Evolutionary conservation across 164 flowering plant genomes (phyloP), one percentile per base, ranked within the genome.

Genomic region (Magnolia kwangsiensis): DNA sequence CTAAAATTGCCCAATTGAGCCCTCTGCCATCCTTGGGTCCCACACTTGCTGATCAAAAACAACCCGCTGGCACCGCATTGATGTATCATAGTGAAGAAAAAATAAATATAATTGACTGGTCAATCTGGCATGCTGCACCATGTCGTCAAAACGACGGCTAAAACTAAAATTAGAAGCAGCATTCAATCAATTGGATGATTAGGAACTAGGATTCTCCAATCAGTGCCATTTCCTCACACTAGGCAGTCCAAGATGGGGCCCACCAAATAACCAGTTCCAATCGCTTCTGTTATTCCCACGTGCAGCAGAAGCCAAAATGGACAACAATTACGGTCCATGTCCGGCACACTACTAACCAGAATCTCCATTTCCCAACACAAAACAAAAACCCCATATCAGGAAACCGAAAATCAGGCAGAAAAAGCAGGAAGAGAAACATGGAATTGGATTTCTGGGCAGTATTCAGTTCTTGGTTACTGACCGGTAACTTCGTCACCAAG

Each of bases 401-500:
- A 45, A 66, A 21, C 19, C 29, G 9, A 29, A 63, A 70, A 50
- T 69, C 70, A 27, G 50, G 1, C 24, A 50, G 18, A 8, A 23
- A 4, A 50, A 7, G 19, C 3, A 68, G 8, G 1, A 18, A 29
- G 7, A 31, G 29, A 68, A 37, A 8, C 13, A 10, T 3, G 69
- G 31, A 68, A 31, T 68, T 68, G 37, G 31, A 37, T 19, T 11
- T 63, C 51, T 64, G 29, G 75, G 19, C n/a, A 31, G 61, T 49
- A 8, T 13, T 50, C 51, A 37, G 31, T n/a, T 73, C 11, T 59
- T 61, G 18, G 14, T 14, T 61, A 20, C 75, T 20, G 16, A 92
- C 94, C 86, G 18, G 91, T 86, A 80, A 84, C 94, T 83, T 92
- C 93, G 55, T 92, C 97, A 7, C 86, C 87, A 10, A 84, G 74